Evolutionary conservation across 2,329 filamentous ascomycete genomes (phyloP), one percentile per base, ranked within the genome.

Genomic region (Thelonectria olida): DNA sequence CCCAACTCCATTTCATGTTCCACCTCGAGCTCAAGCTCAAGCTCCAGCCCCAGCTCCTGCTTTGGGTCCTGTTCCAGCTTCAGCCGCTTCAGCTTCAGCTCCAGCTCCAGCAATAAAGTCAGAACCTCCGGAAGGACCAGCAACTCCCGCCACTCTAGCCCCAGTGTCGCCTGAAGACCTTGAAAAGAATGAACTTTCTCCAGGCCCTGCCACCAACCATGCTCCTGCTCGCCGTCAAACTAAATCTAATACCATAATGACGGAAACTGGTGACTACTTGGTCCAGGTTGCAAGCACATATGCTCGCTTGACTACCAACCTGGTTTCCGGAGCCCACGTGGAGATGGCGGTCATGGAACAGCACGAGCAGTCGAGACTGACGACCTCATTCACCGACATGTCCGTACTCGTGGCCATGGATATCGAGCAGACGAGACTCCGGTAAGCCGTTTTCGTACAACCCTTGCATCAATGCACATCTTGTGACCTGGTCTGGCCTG

Each of bases 261-360:
- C 65, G 28, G 75, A 78, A 31, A 71, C 78, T 58, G 76, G 76
- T 28, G 76, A 78, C 22, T 79, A 78, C 58, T 62, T 78, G 22
- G 67, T 69, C 27, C 74, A 72, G 23, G 75, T 73, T n/a, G 74
- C 76, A 20, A 55, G 70, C 36, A 65, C 78, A 56, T 76, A 71
- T 73, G 69, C 72, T n/a, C 65, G 64, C 20, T 62, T 79, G 50
- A 76, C 76, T 31, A 72, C 76, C n/a, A 68, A 64, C 34, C 65
- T 79, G n/a, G 64, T 76, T 4, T 62, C 71, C 41, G 76, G 74
- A 15, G 67, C 72, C 22, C 74, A 78, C 58, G 73, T 79, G 47
- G 66, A 70, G n/a, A 63, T 67, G 34, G 72, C 72, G 23, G 65
- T 66, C 15, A 48, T 65, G 4, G 67, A 72, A 34, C 72, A 68